Conservation (phyloP, 2,329 filamentous ascomycete genomes). For the Colletotrichum orchidophilum region DNA sequence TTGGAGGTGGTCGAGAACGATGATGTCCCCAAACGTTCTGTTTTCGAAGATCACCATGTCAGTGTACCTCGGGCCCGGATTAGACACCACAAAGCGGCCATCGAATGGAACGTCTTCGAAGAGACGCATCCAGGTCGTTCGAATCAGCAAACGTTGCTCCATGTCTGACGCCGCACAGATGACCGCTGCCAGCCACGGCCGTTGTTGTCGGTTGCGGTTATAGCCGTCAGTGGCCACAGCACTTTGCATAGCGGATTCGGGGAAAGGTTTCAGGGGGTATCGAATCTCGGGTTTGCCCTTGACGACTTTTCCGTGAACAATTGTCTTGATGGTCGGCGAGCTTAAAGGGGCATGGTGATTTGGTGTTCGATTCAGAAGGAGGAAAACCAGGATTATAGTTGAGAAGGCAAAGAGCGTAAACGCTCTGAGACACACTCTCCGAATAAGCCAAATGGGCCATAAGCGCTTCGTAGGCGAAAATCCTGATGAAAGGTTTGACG, state of each 20-base stretch:
- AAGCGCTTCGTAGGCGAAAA: too few relatives aligned
- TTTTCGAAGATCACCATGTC: conserved; percentile 41
- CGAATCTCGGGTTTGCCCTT: conserved; percentile 7
- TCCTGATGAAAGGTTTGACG: too few relatives aligned
- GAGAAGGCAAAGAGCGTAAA: too few relatives aligned
- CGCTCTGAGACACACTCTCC: too few relatives aligned
- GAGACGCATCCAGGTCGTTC: conserved; percentile 44
- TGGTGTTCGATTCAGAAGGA: too few relatives aligned
- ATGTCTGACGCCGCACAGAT: conserved; percentile 42
- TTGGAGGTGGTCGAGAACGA: conserved; percentile 43
- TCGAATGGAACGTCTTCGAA: conserved; percentile 42
- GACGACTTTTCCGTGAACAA: conserved; percentile 29
- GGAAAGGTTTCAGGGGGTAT: conserved; percentile 38
- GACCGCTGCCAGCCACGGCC: conserved; percentile 42
- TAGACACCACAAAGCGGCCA: conserved; percentile 43
- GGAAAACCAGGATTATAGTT: too few relatives aligned
- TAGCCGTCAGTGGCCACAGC: neutral
- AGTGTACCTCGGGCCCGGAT: conserved; percentile 40
- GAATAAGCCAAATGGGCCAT: too few relatives aligned
- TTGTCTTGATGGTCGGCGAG: conserved; percentile 16
- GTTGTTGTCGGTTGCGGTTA: neutral
- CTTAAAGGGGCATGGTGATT: too few relatives aligned
- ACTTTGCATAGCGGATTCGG: conserved; percentile 37
- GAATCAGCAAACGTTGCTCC: conserved; percentile 42
- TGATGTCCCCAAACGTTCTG: conserved; percentile 45